These are phyloP conservation scores for Hyphodiscus sp. DNA, from an alignment of 2,329 filamentous ascomycete species.

Conservation along the genomic window DNA sequence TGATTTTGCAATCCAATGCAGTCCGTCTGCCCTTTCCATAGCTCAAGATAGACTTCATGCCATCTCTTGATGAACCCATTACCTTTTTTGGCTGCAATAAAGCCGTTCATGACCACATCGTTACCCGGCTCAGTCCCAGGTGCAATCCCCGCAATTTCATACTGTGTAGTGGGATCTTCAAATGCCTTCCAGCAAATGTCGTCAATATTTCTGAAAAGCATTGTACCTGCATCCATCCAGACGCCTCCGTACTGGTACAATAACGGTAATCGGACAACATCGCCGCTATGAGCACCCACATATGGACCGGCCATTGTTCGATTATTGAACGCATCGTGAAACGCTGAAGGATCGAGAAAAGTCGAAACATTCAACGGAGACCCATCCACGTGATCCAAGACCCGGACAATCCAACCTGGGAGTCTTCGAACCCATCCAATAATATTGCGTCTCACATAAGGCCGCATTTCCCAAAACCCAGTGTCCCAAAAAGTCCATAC, in stretches of 20 bases:
- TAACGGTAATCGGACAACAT: conserved; percentile 39
- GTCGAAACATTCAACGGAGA: conserved; percentile 33
- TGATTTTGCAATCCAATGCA: conserved; percentile 1
- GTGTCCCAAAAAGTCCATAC: conserved; percentile 41
- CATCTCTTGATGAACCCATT: conserved; percentile 39
- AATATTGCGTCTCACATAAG: conserved; percentile 34
- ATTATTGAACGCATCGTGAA: conserved; percentile 36
- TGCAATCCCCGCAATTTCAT: conserved; percentile 25
- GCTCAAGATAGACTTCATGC: conserved; percentile 33
- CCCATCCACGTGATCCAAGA: conserved; percentile 33
- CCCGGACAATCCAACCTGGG: conserved; percentile 36
- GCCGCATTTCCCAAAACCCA: conserved; percentile 32
- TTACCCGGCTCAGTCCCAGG: conserved; percentile 20
- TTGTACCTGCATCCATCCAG: conserved; percentile 38
- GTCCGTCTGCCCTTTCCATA: conserved; percentile 33
- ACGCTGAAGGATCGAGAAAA: conserved; percentile 30
- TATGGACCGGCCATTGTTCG: conserved; percentile 39
- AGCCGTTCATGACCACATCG: conserved; percentile 33
- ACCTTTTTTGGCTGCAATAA: conserved; percentile 36
- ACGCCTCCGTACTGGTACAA: conserved; percentile 37
- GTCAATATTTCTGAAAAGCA: conserved; percentile 36
- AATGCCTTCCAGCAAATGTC: conserved; percentile 38
- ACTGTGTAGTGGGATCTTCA: conserved; percentile 31
- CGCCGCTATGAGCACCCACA: conserved; percentile 39
- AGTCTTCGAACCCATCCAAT: conserved; percentile 38